phyloP scores from a whole-genome alignment of 2,329 filamentous ascomycete species.

The Epichloe festucae region DNA sequence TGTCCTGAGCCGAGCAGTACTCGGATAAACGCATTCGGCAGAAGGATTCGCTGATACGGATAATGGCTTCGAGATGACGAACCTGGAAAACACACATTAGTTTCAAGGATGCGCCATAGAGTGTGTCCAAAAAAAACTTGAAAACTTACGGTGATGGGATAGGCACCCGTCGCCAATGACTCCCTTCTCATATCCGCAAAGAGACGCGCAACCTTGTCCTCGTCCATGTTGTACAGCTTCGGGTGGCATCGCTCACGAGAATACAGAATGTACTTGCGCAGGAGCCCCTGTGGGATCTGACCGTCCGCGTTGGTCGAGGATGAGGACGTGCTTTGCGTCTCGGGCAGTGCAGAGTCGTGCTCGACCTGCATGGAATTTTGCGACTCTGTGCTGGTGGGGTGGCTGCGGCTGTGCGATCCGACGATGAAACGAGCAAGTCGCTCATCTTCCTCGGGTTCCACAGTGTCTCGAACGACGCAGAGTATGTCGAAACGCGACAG shows the following conservation, averaged over 20 bases:
- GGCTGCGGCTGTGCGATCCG: slow-evolving; percentile 81
- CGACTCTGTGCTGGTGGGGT: slow-evolving; percentile 47
- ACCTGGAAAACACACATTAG: slow-evolving; percentile 42
- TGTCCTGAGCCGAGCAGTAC: slow-evolving; percentile 80
- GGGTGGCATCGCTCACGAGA: slow-evolving; percentile 79
- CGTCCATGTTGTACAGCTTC: slow-evolving; percentile 93
- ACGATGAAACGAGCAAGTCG: slow-evolving; percentile 90
- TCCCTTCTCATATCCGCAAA: slow-evolving; percentile 96
- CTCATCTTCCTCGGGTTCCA: slow-evolving; percentile 86
- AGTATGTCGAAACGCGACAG: slow-evolving; percentile 96
- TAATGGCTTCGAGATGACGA: slow-evolving; percentile 93
- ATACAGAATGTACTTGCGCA: slow-evolving; percentile 95
- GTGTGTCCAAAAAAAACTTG: background rate
- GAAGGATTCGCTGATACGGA: slow-evolving; percentile 88
- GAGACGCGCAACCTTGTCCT: slow-evolving; percentile 87
- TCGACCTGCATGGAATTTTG: slow-evolving; percentile 50
- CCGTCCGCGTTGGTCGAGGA: slow-evolving; percentile 32
- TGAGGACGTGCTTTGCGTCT: slow-evolving; percentile 18
- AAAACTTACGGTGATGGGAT: slow-evolving; percentile 82
- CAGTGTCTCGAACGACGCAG: slow-evolving; percentile 89
- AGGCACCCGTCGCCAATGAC: slow-evolving; percentile 83
- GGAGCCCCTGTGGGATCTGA: slow-evolving; percentile 77
- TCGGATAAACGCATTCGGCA: slow-evolving; percentile 97
- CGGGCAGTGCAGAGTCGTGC: slow-evolving; percentile 33
- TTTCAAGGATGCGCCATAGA: background rate